A percentile compares a stretch with the other conserved stretches of the same genome.
phyloP scores from a whole-genome alignment of 352 stramenopile species.

The Phytopythium ostracodes region DNA sequence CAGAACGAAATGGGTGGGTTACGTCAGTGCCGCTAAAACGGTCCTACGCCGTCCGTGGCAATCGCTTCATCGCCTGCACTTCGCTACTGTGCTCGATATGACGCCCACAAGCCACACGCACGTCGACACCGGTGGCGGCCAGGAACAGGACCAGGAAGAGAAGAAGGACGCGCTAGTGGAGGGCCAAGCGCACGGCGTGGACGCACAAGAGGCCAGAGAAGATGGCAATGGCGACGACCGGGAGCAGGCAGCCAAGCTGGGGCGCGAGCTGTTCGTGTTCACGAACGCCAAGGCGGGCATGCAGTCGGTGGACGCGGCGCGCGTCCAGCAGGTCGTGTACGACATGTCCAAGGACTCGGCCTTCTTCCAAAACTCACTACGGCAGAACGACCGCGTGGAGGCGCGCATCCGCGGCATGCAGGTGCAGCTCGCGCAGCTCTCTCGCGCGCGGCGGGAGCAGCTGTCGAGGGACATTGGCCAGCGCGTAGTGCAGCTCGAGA shows the following conservation, averaged over 20 bases:
- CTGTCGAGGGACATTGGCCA: constrained; percentile 41
- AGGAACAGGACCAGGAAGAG: neutral
- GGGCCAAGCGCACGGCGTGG: neutral
- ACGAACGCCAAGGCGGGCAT: constrained; percentile 87
- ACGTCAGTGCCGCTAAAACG: neutral
- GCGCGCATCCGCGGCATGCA: constrained; percentile 74
- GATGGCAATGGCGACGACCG: neutral
- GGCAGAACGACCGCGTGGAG: constrained; percentile 88
- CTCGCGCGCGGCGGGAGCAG: constrained; percentile 21
- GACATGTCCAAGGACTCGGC: constrained; percentile 92
- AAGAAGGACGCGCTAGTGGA: neutral
- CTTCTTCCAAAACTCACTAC: constrained; percentile 91
- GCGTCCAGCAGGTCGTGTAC: constrained; percentile 92
- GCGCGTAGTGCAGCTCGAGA: constrained; percentile 49
- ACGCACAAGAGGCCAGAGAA: neutral
- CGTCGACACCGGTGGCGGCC: neutral
- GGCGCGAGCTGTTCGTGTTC: constrained; percentile 73
- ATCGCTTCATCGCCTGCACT: neutral
- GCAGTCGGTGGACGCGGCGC: constrained; percentile 82
- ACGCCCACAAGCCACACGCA: neutral
- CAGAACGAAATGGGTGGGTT: neutral
- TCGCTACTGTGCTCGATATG: neutral
- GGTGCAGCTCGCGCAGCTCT: constrained; percentile 52
- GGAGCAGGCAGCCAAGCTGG: constrained; percentile 8
- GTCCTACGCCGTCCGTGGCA: neutral